Evolutionary conservation across 495 filamentous ascomycete genomes (phyloP).

Genomic region (Penicillium desertorum): DNA sequence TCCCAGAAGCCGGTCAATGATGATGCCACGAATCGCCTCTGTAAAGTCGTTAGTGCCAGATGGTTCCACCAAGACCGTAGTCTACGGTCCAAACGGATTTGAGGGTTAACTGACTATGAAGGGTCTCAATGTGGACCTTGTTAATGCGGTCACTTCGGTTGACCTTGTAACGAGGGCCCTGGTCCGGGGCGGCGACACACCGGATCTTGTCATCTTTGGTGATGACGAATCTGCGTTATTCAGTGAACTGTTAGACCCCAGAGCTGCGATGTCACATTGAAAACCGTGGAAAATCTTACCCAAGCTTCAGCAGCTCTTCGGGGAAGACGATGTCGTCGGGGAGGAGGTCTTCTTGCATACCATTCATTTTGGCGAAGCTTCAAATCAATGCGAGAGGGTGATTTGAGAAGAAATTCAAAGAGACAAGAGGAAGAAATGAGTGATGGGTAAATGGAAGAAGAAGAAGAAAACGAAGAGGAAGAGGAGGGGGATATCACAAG

Average conservation of each 20-base stretch:
- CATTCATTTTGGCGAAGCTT: constrained; percentile 62
- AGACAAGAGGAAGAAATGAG: not conserved
- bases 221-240: constrained; percentile 60
- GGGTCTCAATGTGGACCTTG: constrained; percentile 63
- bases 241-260: not conserved
- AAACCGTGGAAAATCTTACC: constrained; percentile 49
- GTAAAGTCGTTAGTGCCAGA: not conserved
- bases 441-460: not conserved
- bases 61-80: not conserved
- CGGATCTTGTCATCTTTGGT: constrained; percentile 71
- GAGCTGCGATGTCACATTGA: not conserved
- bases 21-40: not conserved
- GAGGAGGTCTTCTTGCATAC: constrained; percentile 58
- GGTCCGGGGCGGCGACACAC: constrained; percentile 61
- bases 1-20: not conserved
- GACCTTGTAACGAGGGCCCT: constrained; percentile 69
- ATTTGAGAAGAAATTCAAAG: not conserved
- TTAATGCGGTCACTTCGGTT: constrained; percentile 71
- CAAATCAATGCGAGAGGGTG: not conserved
- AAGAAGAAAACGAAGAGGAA: not conserved
- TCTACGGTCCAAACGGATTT: not conserved
- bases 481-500: not conserved
- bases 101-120: constrained; percentile 55
- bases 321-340: constrained; percentile 69
- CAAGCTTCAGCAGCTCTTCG: constrained; percentile 61